Base-by-base conservation (phyloP, 31 red algal genomes). In the Endocladia muricata region DNA sequence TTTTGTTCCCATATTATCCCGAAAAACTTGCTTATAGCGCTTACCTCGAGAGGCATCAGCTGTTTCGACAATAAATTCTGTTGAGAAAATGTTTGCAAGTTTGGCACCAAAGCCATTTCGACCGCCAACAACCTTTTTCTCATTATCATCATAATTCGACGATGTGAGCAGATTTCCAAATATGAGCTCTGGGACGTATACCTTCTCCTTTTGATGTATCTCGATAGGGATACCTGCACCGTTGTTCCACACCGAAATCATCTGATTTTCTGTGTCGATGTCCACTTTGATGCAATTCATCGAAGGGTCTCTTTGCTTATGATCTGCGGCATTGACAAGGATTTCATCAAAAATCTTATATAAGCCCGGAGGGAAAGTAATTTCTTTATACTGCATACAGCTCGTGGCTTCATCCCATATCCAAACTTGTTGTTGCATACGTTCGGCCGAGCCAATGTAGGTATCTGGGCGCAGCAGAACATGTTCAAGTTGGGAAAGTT, bases 281-380 rank as follows among this genome's bases (percentile, higher is more conserved):
- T 93, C 89, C 2, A 99, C 93, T 55, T 90, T 87, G 51, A 99
- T 85, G 9, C 71, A 74, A 59, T 81, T 83, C 92, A 99, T 91
- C 2, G 69, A 77, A 0, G 88, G 59, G 43, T 99, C 96, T 9
- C 96, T 70, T 44, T 98, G 95, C 49, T 94, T 98, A 67, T 98
- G 90, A 62, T 99, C 96, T 8, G 96, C 96, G 15, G 96, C 96
- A 80, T 99, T 99, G 36, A 99, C 96, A 25, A 99, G 65, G 49
- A 99, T 95, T 70, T 99, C 96, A 81, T 99, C 96, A 57, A 99
- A 99, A 48, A 99, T 99, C 82, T 99, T 99, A 74, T 99, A 99
- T 55, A 99, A 60, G 11, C 92, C 96, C 3, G 96, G 96, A 3
- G 91, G 84, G 61, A 82, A 95, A 2, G 74, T 77, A 44, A 96